A percentile compares a stretch with the other conserved stretches of the same genome.
phyloP scores from a whole-genome alignment of 208 protist species.

The Crithidia acanthocephali region DNA sequence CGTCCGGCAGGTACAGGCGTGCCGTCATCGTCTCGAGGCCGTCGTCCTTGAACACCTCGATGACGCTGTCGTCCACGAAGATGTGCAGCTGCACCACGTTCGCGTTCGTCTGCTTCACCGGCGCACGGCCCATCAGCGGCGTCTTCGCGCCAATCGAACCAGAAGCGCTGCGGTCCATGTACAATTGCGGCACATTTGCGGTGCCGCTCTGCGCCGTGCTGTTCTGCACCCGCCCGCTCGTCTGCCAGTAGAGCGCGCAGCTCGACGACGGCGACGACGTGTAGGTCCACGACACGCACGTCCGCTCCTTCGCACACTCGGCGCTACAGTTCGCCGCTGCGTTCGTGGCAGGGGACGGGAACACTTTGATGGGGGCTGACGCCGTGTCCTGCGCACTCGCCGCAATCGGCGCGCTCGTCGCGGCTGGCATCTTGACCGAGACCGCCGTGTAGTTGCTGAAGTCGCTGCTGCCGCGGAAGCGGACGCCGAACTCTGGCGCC shows the following conservation, averaged over 20 bases:
- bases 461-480: conserved; percentile 32
- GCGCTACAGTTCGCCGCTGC: conserved; percentile 33
- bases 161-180: conserved; percentile 37
- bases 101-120: conserved; percentile 28
- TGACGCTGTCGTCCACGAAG: conserved; percentile 43
- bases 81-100: conserved; percentile 37
- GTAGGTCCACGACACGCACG: conserved; percentile 50
- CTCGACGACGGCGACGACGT: conserved; percentile 10
- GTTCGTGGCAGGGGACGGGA: conserved; percentile 5
- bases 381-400: conserved; percentile 25
- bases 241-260: conserved; percentile 47
- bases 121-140: conserved; percentile 39
- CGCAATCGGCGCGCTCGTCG: conserved; percentile 11
- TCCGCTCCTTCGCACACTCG: conserved; percentile 40
- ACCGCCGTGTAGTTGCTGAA: conserved; percentile 33
- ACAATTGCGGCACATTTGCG: conserved; percentile 39
- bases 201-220: conserved; percentile 31
- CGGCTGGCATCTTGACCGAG: conserved; percentile 45
- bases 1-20: conserved; percentile 36
- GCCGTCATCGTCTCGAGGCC: conserved; percentile 47
- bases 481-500: conserved; percentile 45
- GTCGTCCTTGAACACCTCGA: conserved; percentile 59
- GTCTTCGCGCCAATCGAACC: conserved; percentile 35
- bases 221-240: conserved; percentile 13
- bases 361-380: conserved; percentile 35